Evolutionary conservation across 495 filamentous ascomycete genomes (phyloP).

Genomic region (Xylaria flabelliformis): DNA sequence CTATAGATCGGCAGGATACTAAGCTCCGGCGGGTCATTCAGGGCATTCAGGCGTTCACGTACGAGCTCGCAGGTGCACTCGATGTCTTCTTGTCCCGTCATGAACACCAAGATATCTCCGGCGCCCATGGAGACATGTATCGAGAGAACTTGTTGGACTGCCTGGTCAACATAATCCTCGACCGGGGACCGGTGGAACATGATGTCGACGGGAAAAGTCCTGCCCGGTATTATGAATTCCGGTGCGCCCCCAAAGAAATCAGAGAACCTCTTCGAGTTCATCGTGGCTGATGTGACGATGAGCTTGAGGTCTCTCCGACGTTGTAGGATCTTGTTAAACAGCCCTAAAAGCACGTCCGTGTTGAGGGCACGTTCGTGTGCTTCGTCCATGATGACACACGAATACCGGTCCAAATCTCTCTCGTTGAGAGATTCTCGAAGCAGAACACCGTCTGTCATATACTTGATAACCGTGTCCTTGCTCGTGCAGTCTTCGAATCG

Average conservation of each 20-base stretch:
- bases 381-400: constrained; percentile 99
- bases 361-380: constrained; percentile 97
- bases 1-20: constrained; percentile 98
- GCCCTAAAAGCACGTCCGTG: constrained; percentile 95
- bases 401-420: constrained; percentile 92
- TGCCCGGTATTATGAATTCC: constrained; percentile 94
- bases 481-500: constrained; percentile 99
- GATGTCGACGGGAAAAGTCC: constrained; percentile 96
- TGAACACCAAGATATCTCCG: constrained; percentile 97
- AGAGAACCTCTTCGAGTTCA: constrained; percentile 97
- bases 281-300: constrained; percentile 97
- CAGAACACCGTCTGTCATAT: constrained; percentile 98
- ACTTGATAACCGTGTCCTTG: constrained; percentile 94
- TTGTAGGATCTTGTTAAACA: constrained; percentile 95
- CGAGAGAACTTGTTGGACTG: constrained; percentile 95
- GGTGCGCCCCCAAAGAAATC: constrained; percentile 98
- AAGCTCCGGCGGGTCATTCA: constrained; percentile 94
- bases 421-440: constrained; percentile 92
- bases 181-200: constrained; percentile 95
- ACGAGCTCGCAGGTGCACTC: constrained; percentile 94
- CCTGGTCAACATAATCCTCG: constrained; percentile 97
- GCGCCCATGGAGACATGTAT: constrained; percentile 92
- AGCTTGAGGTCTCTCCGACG: constrained; percentile 90
- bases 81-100: constrained; percentile 99
- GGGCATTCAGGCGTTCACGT: constrained; percentile 83